Evolutionary conservation across 345 rosid species (phyloP).

Genomic region (Viola odorata): DNA sequence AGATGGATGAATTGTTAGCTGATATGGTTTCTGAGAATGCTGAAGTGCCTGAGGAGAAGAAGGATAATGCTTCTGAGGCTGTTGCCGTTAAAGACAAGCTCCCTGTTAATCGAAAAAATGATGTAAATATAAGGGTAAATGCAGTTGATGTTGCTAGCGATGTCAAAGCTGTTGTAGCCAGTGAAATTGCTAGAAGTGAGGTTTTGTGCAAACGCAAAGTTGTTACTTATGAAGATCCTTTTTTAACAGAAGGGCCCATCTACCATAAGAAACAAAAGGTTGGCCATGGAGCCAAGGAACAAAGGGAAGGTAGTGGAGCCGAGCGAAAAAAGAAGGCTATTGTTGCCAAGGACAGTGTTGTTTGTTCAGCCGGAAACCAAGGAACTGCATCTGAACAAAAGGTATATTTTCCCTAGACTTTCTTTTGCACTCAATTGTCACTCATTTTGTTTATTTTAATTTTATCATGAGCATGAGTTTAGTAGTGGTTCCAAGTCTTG

Average conservation of each 20-base stretch:
- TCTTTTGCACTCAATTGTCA: neutral
- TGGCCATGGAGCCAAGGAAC: neutral
- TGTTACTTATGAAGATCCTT: conserved; percentile 15
- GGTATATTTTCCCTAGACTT: conserved; percentile 29
- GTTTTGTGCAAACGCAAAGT: conserved; percentile 19
- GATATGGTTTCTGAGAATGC: conserved; percentile 28
- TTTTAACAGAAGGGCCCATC: conserved; percentile 10
- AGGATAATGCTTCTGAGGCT: conserved; percentile 24
- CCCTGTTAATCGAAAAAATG: conserved; percentile 14
- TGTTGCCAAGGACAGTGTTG: conserved; percentile 14
- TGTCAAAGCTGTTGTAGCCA: conserved; percentile 11
- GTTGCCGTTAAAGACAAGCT: conserved; percentile 15
- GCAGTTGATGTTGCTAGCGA: neutral
- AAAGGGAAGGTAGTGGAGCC: conserved; percentile 15
- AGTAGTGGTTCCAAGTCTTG: no score
- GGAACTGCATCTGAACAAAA: conserved; percentile 26
- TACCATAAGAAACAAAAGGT: conserved; percentile 18
- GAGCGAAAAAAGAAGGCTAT: conserved; percentile 4
- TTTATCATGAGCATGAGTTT: neutral
- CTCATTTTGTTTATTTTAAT: neutral
- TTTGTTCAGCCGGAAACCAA: conserved; percentile 17
- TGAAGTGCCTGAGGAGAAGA: conserved; percentile 18
- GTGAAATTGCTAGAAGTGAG: conserved; percentile 15
- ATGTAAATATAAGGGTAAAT: conserved; percentile 9
- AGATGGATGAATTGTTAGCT: conserved; percentile 8